Evolutionary conservation across 306 rosid genomes (phyloP).

Genomic region (Vachellia collinsii): DNA sequence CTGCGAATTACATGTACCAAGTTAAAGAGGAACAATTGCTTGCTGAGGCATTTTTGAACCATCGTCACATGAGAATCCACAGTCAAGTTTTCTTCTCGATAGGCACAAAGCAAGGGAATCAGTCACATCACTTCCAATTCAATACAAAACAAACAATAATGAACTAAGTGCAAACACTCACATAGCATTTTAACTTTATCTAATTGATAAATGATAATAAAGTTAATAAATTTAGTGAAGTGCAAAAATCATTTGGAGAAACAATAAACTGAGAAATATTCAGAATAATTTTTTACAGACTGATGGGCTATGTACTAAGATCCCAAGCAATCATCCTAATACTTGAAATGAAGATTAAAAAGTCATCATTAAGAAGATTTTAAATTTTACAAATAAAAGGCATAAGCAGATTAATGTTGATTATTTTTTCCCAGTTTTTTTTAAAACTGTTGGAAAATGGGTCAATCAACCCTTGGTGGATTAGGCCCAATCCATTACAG

Average conservation of each 20-base stretch:
- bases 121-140: background rate
- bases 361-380: background rate
- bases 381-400: background rate
- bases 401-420: background rate
- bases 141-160: background rate
- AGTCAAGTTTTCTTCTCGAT: background rate
- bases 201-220: background rate
- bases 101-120: background rate
- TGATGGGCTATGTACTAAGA: background rate
- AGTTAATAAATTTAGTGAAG: background rate
- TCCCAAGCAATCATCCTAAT: background rate
- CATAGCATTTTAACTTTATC: background rate
- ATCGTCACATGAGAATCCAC: background rate
- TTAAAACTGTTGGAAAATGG: too few relatives aligned
- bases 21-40: background rate
- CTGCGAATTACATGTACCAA: background rate
- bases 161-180: background rate
- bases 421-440: background rate
- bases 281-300: background rate
- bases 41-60: background rate
- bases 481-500: too few relatives aligned
- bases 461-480: too few relatives aligned
- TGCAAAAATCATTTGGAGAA: background rate
- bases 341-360: background rate
- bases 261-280: background rate